A percentile compares a stretch with the other conserved stretches of the same genome.
Conservation (phyloP, 192 early-diverging fungal genomes). For the Coemansia pectinata region DNA sequence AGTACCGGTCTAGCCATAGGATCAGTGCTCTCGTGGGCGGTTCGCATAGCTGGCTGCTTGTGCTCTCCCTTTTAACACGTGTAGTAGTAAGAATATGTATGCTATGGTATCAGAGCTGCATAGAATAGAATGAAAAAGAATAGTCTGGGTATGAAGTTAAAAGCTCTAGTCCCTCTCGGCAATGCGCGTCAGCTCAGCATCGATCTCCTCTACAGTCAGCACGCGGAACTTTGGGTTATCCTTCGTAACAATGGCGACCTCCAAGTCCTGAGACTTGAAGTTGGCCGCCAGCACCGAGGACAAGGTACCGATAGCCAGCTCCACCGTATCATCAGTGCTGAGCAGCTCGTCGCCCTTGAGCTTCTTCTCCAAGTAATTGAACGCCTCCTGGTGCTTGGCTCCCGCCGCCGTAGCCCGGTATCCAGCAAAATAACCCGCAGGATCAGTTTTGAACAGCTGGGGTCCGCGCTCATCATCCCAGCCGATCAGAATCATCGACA, state of each 20-base stretch:
- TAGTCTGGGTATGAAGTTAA: neutral
- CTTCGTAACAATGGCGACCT: slow-evolving; percentile 85
- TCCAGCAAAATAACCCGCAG: slow-evolving; percentile 97
- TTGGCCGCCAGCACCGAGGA: slow-evolving; percentile 89
- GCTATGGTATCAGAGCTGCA: neutral
- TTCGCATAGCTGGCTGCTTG: slow-evolving; percentile 41
- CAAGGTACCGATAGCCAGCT: slow-evolving; percentile 94
- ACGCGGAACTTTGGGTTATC: slow-evolving; percentile 76
- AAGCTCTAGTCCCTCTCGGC: slow-evolving; percentile 49
- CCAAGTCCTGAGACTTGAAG: slow-evolving; percentile 96
- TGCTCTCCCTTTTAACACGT: slow-evolving; percentile 28
- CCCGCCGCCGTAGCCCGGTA: slow-evolving; percentile 96
- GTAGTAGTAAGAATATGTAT: neutral
- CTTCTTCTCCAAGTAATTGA: slow-evolving; percentile 98
- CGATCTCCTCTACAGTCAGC: slow-evolving; percentile 81
- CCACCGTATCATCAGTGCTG: slow-evolving; percentile 84
- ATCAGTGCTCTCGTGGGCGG: slow-evolving; percentile 56
- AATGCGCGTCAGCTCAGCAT: slow-evolving; percentile 53
- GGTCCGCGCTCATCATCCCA: slow-evolving; percentile 96
- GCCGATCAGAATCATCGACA: slow-evolving; percentile 98
- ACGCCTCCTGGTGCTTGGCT: slow-evolving; percentile 86
- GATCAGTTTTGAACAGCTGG: slow-evolving; percentile 97
- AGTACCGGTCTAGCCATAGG: slow-evolving; percentile 70
- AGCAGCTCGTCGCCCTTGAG: slow-evolving; percentile 87
- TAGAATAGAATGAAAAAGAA: slow-evolving; percentile 6